phyloP scores from a whole-genome alignment of 108 stramenopile genomes.

The Parmales sp. region DNA sequence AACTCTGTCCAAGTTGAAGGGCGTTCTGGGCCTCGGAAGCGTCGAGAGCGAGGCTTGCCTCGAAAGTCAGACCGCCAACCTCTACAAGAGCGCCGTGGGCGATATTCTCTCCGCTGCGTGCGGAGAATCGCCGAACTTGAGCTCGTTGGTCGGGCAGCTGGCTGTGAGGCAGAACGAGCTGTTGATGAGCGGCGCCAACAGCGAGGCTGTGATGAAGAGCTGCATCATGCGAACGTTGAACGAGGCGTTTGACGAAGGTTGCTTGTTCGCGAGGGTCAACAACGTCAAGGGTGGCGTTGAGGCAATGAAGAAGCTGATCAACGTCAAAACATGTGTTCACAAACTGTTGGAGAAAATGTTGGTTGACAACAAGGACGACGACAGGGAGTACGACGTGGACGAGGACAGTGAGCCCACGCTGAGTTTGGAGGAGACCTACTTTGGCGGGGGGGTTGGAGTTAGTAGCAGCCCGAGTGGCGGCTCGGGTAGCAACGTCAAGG shows the following conservation, averaged over 20 bases:
- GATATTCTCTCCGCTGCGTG: conserved; percentile 13
- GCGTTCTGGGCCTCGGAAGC: conserved; percentile 51
- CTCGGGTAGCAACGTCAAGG: conserved; percentile 39
- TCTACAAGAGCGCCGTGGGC: conserved; percentile 52
- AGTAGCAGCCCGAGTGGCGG: conserved; percentile 43
- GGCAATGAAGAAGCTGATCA: conserved; percentile 40
- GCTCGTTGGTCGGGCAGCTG: not conserved
- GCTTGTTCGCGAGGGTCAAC: not conserved
- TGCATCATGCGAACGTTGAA: not conserved
- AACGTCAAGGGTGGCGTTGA: too few species aligned
- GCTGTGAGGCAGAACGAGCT: not conserved
- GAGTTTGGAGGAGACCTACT: conserved; percentile 62
- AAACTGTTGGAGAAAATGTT: conserved; percentile 54
- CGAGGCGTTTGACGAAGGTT: not conserved
- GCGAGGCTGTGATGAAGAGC: not conserved
- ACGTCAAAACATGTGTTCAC: conserved; percentile 19
- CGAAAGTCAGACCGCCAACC: conserved; percentile 41
- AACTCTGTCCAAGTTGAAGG: conserved; percentile 53
- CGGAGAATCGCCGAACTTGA: not conserved
- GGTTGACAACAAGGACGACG: conserved; percentile 36
- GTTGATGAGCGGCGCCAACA: not conserved
- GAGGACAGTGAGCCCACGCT: conserved; percentile 52
- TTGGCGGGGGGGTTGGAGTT: conserved; percentile 60
- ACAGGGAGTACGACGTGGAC: conserved; percentile 59
- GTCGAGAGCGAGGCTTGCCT: conserved; percentile 54